These are phyloP conservation scores for Rhodotorula toruloides DNA, from an alignment of 768 basidiomycete genomes.

Conservation along the genomic window DNA sequence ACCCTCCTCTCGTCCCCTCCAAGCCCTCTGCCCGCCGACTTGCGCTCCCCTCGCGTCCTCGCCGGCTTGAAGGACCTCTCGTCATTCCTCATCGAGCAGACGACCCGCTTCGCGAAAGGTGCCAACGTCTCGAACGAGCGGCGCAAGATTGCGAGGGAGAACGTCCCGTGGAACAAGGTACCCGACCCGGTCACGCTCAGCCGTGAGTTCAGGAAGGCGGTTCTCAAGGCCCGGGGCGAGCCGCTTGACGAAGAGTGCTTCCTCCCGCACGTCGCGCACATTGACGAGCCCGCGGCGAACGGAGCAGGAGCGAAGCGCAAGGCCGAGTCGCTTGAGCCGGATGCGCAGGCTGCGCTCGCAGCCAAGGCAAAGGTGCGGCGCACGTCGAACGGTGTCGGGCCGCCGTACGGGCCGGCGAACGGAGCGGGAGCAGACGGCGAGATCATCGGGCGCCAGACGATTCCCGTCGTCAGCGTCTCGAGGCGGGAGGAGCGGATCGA, in stretches of 20 bases:
- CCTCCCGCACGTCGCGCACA: constrained; percentile 4
- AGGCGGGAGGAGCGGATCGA: constrained; percentile 20
- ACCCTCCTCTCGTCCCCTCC: constrained; percentile 74
- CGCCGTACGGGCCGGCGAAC: not conserved
- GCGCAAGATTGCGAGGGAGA: constrained; percentile 33
- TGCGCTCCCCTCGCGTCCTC: constrained; percentile 55
- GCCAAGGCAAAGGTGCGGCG: constrained; percentile 12
- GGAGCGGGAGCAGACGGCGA: not conserved
- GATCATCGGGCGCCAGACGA: constrained; percentile 20
- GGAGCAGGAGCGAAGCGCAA: constrained; percentile 23
- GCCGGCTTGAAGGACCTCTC: constrained; percentile 66
- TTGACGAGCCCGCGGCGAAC: not conserved
- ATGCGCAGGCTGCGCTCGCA: not conserved
- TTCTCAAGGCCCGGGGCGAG: constrained; percentile 28
- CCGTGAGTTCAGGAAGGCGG: constrained; percentile 26
- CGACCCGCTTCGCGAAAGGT: constrained; percentile 55
- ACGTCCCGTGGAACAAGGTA: constrained; percentile 39
- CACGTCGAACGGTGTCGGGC: not conserved
- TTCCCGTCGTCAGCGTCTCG: constrained; percentile 1
- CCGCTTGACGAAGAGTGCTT: constrained; percentile 22
- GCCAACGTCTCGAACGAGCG: constrained; percentile 33
- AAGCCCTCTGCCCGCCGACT: constrained; percentile 34
- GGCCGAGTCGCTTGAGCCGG: not conserved
- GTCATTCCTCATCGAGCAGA: constrained; percentile 73
- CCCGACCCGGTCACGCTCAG: constrained; percentile 31